Evolutionary conservation across 2,329 filamentous ascomycete genomes (phyloP), one percentile per base, ranked within the genome.

Genomic region (Cyclaneusma minus): DNA sequence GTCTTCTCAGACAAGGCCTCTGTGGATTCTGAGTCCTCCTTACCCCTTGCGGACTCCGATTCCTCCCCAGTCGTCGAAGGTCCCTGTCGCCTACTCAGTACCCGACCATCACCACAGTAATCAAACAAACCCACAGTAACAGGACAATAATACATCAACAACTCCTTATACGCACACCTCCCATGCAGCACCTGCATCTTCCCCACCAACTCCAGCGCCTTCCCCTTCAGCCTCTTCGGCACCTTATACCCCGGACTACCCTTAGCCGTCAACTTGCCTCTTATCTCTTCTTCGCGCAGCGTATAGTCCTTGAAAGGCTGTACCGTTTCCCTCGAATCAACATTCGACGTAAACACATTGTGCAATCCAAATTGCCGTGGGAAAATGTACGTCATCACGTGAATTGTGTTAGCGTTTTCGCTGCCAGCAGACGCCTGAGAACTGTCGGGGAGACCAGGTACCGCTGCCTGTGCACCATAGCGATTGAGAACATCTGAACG

Each of bases 301-400:
- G 78, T 85, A 45, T 93, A 92, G 48, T 93, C 84, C 42, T 82
- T 80, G 42, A 87, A 74, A 14, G 65, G 66, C 39, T 87, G 77
- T 0, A 68, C 58, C 0, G 76, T 87, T 41, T 80, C 67, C 25
- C 54, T 63, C 13, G 45, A 47, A 45, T 89, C 65, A 10, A 77
- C 62, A 3, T 57, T 53, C 4, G 73, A 80, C 0, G 73, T 83
- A 45, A 95, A 94, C n/a, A 78, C 83, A 49, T 95, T 98, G 44
- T 92, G 83, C 3, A 98, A 56, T 9, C 70, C 69, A 43, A 93
- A 95, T 43, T 95, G 85, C 7, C 76, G 65, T 16, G 89, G 89
- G 40, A 98, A 98, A 2, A 98, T 73, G 49, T 95, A 87, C 59
- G 87, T 89, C 66, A 93, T 69, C 12, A 92, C 52, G 38, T 78